These are phyloP conservation scores for Chaetomium tenue DNA, from an alignment of 495 filamentous ascomycete species.

Conservation along the genomic window DNA sequence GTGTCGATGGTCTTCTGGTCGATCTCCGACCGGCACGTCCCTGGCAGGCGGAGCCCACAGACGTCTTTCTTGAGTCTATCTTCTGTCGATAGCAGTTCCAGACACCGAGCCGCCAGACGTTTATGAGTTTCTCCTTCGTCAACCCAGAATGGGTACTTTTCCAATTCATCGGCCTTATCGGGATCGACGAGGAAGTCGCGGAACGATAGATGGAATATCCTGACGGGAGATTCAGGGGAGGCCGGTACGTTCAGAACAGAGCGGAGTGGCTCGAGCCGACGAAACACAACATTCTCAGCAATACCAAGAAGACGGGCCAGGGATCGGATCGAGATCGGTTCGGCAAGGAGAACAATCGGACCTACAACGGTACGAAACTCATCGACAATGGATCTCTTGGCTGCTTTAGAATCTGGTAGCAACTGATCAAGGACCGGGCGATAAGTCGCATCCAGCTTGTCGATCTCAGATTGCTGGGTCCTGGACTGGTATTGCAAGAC, in stretches of 20 bases:
- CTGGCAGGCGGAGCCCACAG: background rate
- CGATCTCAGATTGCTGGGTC: conserved; percentile 31
- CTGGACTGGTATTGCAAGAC: conserved; percentile 31
- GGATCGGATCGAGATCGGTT: background rate
- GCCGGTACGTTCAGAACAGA: background rate
- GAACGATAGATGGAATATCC: background rate
- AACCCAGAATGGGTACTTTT: conserved; percentile 1
- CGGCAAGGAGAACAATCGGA: background rate
- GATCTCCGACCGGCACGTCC: background rate
- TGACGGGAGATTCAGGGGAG: background rate
- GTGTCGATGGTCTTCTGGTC: background rate
- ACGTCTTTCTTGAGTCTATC: background rate
- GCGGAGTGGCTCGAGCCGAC: background rate
- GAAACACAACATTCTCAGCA: background rate
- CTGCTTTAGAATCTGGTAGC: conserved; percentile 21
- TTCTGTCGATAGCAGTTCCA: background rate
- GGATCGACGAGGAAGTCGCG: conserved; percentile 5
- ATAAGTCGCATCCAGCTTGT: conserved; percentile 38
- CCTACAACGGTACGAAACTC: conserved; percentile 26
- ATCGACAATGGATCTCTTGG: conserved; percentile 28
- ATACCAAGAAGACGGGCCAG: conserved; percentile 19
- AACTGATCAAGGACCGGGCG: conserved; percentile 37
- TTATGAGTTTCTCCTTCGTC: conserved; percentile 9
- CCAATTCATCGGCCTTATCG: background rate
- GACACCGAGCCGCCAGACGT: conserved; percentile 34